Conservation (phyloP, 257 asterid genomes). For the Fraxinus pennsylvanica region DNA sequence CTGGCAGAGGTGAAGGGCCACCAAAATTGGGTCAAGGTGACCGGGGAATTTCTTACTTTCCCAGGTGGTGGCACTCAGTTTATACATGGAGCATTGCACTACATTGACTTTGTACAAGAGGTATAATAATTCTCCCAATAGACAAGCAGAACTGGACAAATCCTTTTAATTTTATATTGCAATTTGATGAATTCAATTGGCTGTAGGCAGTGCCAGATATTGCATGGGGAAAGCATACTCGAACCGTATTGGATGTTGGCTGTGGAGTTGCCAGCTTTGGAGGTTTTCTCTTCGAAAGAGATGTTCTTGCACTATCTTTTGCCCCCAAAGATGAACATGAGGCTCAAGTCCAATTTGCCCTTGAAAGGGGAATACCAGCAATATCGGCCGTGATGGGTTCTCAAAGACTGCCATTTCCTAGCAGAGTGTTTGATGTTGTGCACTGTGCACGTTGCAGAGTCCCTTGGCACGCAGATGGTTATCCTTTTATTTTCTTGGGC, state of each 20-base stretch:
- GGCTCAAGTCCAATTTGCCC: conserved; percentile 91
- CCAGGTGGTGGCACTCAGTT: conserved; percentile 99
- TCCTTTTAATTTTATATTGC: no score
- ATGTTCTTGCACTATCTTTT: conserved; percentile 74
- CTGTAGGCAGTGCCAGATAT: conserved; percentile 76
- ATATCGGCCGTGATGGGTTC: conserved; percentile 92
- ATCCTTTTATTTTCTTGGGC: conserved; percentile 6
- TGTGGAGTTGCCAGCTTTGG: conserved; percentile 95
- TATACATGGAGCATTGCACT: conserved; percentile 84
- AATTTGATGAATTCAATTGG: conserved; percentile 22
- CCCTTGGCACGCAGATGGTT: conserved; percentile 89
- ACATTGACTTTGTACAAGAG: conserved; percentile 76
- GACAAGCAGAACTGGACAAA: no score
- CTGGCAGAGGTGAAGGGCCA: conserved; percentile 85
- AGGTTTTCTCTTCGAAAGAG: conserved; percentile 81
- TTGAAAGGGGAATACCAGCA: conserved; percentile 93
- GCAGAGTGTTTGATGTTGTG: conserved; percentile 77
- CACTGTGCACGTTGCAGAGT: conserved; percentile 98
- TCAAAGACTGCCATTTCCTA: conserved; percentile 78
- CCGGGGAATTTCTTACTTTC: conserved; percentile 80
- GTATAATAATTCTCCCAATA: conserved; percentile 34
- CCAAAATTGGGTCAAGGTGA: conserved; percentile 87
- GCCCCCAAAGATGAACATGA: conserved; percentile 94
- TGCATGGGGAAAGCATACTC: conserved; percentile 82
- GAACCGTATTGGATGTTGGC: conserved; percentile 77